These are phyloP conservation scores for Sporobolomyces roseus DNA, from an alignment of 768 basidiomycete species.

Conservation along the genomic window DNA sequence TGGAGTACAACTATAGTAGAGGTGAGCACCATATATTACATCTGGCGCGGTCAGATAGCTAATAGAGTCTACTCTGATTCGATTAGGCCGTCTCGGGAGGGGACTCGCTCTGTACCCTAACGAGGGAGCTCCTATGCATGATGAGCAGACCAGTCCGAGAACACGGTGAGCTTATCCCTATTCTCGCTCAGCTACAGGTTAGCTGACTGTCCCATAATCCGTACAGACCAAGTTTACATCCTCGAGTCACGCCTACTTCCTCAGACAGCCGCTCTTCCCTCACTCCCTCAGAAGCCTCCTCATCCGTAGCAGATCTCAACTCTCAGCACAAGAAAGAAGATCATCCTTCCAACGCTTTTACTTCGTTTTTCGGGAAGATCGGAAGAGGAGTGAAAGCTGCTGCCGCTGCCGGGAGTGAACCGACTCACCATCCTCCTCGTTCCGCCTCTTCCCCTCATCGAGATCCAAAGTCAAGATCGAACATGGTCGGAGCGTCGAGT, in stretches of 20 bases:
- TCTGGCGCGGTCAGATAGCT: background rate
- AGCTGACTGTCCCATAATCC: too few species aligned
- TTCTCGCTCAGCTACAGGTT: too few species aligned
- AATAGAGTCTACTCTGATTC: background rate
- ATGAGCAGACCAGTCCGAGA: background rate
- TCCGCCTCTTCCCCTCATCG: slow-evolving; percentile 4
- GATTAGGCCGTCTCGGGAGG: slow-evolving; percentile 23
- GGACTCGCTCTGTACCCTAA: slow-evolving; percentile 23
- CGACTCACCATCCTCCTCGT: slow-evolving; percentile 24
- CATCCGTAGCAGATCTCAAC: background rate
- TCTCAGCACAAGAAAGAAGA: background rate
- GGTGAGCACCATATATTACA: background rate
- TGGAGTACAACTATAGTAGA: slow-evolving; percentile 21
- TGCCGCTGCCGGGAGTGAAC: slow-evolving; percentile 14
- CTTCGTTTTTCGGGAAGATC: slow-evolving; percentile 27
- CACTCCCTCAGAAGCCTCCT: slow-evolving; percentile 2
- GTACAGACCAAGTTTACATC: slow-evolving; percentile 6
- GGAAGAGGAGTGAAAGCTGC: slow-evolving; percentile 23
- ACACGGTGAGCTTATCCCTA: too few species aligned
- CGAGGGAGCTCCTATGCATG: background rate
- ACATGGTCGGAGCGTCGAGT: slow-evolving; percentile 32
- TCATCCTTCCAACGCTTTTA: background rate
- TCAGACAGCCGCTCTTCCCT: background rate
- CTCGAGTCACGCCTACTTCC: slow-evolving; percentile 7
- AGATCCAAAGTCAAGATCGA: slow-evolving; percentile 12